These are phyloP conservation scores for Lactarius psammicola DNA, from an alignment of 768 basidiomycete genomes.

Conservation along the genomic window DNA sequence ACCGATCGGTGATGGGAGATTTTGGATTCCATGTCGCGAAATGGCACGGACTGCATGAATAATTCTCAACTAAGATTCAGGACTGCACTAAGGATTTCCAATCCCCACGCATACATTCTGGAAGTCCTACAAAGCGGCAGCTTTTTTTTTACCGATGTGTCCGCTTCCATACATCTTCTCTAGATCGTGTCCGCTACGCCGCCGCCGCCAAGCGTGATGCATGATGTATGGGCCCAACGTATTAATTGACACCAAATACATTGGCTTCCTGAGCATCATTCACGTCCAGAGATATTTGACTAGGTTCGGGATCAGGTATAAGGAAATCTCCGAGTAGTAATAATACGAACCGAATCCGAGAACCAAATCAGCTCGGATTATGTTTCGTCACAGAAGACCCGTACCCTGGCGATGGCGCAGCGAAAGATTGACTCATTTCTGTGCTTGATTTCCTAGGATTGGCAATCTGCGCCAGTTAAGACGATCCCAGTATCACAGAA, in stretches of 20 bases:
- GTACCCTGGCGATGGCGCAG: not conserved
- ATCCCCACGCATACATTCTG: slow-evolving; percentile 1
- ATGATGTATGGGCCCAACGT: not conserved
- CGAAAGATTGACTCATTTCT: slow-evolving; percentile 18
- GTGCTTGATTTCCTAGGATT: slow-evolving; percentile 20
- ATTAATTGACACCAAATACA: not conserved
- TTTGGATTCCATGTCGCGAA: slow-evolving; percentile 3
- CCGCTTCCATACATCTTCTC: not conserved
- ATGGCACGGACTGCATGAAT: not conserved
- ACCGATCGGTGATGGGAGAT: slow-evolving; percentile 25
- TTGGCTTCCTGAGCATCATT: not conserved
- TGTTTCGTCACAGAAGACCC: slow-evolving; percentile 8
- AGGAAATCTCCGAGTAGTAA: not conserved
- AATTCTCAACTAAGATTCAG: not conserved
- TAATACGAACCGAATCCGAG: not conserved
- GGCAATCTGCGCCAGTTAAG: not conserved
- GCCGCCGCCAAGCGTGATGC: not conserved
- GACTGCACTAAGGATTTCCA: not conserved
- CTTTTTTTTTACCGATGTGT: not conserved
- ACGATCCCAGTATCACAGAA: slow-evolving; percentile 13
- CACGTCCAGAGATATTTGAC: not conserved
- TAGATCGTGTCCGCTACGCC: slow-evolving; percentile 4
- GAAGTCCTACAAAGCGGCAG: not conserved
- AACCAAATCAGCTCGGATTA: slow-evolving; percentile 1
- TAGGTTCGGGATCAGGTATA: not conserved